phyloP scores from a whole-genome alignment of 2,329 filamentous ascomycete species.

The Xylariaceae sp. region DNA sequence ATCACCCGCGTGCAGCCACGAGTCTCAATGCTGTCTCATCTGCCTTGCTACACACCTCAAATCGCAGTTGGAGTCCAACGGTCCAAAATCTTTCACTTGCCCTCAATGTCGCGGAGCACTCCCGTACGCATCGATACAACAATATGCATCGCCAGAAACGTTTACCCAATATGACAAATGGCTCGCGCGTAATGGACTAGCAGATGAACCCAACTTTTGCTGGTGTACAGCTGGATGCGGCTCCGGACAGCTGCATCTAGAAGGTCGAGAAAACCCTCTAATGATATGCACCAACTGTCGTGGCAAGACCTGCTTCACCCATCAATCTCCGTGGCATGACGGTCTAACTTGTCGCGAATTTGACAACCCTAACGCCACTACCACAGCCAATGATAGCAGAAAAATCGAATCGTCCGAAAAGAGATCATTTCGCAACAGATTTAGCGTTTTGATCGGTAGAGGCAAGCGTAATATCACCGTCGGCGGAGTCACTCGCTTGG shows the following conservation, averaged over 20 bases:
- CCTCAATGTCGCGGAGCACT: constrained; percentile 13
- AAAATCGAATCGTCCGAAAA: background rate
- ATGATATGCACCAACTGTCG: constrained; percentile 17
- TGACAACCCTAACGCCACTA: background rate
- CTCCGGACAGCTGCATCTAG: constrained; percentile 16
- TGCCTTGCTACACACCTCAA: constrained; percentile 13
- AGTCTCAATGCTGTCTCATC: constrained; percentile 6
- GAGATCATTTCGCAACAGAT: constrained; percentile 4
- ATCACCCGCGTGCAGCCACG: constrained; percentile 10
- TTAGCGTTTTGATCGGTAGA: constrained; percentile 6
- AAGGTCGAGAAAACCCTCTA: constrained; percentile 12
- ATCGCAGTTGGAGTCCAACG: constrained; percentile 10
- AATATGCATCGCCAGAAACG: constrained; percentile 9
- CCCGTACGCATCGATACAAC: constrained; percentile 9
- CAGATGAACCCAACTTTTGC: constrained; percentile 14
- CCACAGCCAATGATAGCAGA: background rate
- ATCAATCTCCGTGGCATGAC: constrained; percentile 18
- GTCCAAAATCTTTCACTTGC: constrained; percentile 13
- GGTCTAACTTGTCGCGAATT: constrained; percentile 16
- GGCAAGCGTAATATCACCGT: constrained; percentile 8
- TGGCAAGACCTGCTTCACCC: constrained; percentile 14
- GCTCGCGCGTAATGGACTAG: constrained; percentile 9
- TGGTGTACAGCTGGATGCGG: constrained; percentile 18
- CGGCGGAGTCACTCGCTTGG: constrained; percentile 14
- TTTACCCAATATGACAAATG: constrained; percentile 9